A percentile compares a stretch with the other conserved stretches of the same genome.
These are phyloP conservation scores for Kluyveromyces aestuarii DNA, from an alignment of 805 yeast species.

Conservation along the genomic window DNA sequence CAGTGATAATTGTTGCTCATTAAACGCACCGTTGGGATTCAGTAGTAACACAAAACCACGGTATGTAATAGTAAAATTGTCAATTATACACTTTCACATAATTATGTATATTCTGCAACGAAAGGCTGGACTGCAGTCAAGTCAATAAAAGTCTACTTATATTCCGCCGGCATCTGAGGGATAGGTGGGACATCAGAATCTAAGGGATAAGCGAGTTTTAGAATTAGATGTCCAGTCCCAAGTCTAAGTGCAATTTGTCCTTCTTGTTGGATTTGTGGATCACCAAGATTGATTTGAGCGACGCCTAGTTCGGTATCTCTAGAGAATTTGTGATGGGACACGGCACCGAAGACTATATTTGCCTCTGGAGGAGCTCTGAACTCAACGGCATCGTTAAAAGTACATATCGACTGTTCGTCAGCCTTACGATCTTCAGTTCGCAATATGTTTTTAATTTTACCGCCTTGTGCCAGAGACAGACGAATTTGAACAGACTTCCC, in stretches of 20 bases:
- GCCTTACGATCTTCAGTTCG: slow-evolving; percentile 55
- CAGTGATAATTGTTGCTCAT: no score
- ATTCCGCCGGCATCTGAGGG: slow-evolving; percentile 6
- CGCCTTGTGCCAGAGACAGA: slow-evolving; percentile 39
- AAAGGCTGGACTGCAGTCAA: not conserved
- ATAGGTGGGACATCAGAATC: slow-evolving; percentile 6
- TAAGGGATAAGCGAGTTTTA: slow-evolving; percentile 20
- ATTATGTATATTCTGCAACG: no score
- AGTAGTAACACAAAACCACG: no score
- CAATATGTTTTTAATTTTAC: slow-evolving; percentile 44
- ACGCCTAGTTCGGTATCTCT: slow-evolving; percentile 57
- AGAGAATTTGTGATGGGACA: slow-evolving; percentile 65
- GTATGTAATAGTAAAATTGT: no score
- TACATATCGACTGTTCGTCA: slow-evolving; percentile 34
- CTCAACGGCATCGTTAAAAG: slow-evolving; percentile 55
- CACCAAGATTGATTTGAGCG: slow-evolving; percentile 43
- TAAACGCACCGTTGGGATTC: no score
- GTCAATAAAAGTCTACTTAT: not conserved
- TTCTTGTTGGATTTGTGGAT: slow-evolving; percentile 28
- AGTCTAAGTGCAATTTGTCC: slow-evolving; percentile 24
- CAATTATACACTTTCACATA: no score
- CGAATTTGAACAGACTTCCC: slow-evolving; percentile 42
- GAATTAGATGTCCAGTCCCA: slow-evolving; percentile 23
- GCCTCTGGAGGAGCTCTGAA: slow-evolving; percentile 62
- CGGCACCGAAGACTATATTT: slow-evolving; percentile 48